These are phyloP conservation scores for Microdochium trichocladiopsis DNA, from an alignment of 2,329 filamentous ascomycete genomes.

Conservation along the genomic window DNA sequence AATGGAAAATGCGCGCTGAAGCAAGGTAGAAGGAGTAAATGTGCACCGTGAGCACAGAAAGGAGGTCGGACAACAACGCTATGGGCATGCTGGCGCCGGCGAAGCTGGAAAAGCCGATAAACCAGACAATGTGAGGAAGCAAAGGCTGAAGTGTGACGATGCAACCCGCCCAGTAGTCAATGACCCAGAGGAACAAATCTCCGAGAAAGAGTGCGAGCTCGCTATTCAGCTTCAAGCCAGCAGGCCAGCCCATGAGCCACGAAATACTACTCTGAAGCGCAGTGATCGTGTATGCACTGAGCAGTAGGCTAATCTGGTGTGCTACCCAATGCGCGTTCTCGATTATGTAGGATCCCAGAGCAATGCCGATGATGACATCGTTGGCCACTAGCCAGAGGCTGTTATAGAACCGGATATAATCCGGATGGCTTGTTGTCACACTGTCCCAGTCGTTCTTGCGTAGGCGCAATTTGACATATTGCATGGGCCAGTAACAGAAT, in stretches of 20 bases:
- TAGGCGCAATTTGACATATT: slow-evolving; percentile 86
- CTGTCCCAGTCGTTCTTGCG: slow-evolving; percentile 92
- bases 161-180: slow-evolving; percentile 92
- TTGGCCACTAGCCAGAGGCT: slow-evolving; percentile 97
- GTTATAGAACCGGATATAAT: slow-evolving; percentile 99
- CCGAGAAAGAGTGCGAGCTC: slow-evolving; percentile 92
- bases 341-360: slow-evolving; percentile 91
- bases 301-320: slow-evolving; percentile 65
- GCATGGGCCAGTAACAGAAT: slow-evolving; percentile 98
- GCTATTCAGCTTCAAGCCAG: slow-evolving; percentile 88
- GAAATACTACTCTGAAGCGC: slow-evolving; percentile 82
- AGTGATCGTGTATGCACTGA: slow-evolving; percentile 79
- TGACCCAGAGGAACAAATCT: slow-evolving; percentile 95
- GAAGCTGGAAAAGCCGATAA: slow-evolving; percentile 92
- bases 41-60: slow-evolving; percentile 86
- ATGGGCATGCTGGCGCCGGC: slow-evolving; percentile 96
- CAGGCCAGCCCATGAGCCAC: slow-evolving; percentile 95
- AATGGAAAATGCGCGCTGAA: slow-evolving; percentile 94
- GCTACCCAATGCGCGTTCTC: slow-evolving; percentile 87
- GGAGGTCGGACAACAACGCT: slow-evolving; percentile 86
- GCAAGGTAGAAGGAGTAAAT: slow-evolving; percentile 98
- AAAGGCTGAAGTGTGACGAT: slow-evolving; percentile 71
- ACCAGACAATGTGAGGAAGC: slow-evolving; percentile 80
- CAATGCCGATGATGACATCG: slow-evolving; percentile 97
- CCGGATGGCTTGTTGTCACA: slow-evolving; percentile 88